Percentiles rank a stretch among this genome's conserved stretches.
Evolutionary conservation across 176 grass and related monocot species (phyloP).

Genomic region (Eleusine indica): DNA sequence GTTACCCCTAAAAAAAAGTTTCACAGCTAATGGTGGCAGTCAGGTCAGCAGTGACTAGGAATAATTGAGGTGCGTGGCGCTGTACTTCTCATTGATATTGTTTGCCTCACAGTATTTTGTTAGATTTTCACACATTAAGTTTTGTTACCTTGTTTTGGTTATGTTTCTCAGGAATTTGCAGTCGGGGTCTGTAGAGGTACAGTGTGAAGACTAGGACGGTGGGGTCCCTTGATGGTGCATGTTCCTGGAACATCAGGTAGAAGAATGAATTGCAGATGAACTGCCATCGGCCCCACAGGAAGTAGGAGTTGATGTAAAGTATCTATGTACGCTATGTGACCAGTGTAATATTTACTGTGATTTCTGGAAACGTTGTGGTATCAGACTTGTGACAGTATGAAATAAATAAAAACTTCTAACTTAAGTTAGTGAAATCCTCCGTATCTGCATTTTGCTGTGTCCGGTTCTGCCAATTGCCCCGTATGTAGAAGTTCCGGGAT

Average conservation of each 20-base stretch:
- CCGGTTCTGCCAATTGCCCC: neutral
- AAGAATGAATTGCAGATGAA: neutral
- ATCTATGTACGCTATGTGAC: constrained; percentile 14
- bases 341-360: constrained; percentile 25
- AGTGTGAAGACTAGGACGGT: neutral
- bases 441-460: neutral
- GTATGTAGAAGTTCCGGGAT: neutral
- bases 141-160: constrained; percentile 16
- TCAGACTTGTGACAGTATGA: neutral
- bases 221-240: constrained; percentile 22
- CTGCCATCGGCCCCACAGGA: neutral
- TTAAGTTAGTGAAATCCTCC: neutral
- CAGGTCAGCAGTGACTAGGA: neutral
- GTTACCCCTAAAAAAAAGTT: neutral
- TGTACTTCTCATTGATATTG: neutral
- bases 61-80: constrained; percentile 31
- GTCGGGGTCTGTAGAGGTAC: constrained; percentile 11
- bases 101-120: neutral
- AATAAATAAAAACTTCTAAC: constrained; percentile 30
- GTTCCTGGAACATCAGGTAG: constrained; percentile 18
- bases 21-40: neutral
- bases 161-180: constrained; percentile 23
- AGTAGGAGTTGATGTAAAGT: neutral
- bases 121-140: neutral
- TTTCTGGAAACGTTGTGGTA: neutral